These are phyloP conservation scores for Boletus semigastroideus DNA, from an alignment of 1,284 basidiomycete species.

Conservation along the genomic window DNA sequence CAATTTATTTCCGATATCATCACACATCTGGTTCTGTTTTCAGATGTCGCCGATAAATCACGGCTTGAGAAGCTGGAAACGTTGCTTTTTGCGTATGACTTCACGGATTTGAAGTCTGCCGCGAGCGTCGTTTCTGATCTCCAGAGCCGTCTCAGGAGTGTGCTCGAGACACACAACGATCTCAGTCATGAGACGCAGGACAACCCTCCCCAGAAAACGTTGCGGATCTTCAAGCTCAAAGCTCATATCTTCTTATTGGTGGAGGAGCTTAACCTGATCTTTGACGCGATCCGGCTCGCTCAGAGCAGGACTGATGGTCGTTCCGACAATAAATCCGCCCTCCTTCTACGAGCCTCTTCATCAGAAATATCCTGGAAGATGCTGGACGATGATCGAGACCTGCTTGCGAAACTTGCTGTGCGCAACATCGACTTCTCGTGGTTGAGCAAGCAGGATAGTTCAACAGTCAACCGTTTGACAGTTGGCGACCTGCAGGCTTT, in stretches of 20 bases:
- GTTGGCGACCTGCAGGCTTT: conserved; percentile 84
- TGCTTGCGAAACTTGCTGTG: conserved; percentile 87
- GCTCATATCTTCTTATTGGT: conserved; percentile 75
- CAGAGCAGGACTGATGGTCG: conserved; percentile 75
- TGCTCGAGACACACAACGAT: conserved; percentile 60
- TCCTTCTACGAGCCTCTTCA: conserved; percentile 81
- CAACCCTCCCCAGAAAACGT: conserved; percentile 44
- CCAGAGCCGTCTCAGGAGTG: conserved; percentile 73
- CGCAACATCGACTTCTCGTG: conserved; percentile 81
- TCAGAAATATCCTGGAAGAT: conserved; percentile 94
- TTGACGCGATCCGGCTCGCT: conserved; percentile 85
- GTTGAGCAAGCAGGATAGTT: conserved; percentile 88
- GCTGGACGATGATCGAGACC: conserved; percentile 73
- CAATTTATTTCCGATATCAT: conserved; percentile 87
- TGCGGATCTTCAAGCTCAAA: conserved; percentile 70
- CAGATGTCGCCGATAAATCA: conserved; percentile 81
- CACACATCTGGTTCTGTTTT: conserved; percentile 85
- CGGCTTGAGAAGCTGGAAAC: conserved; percentile 80
- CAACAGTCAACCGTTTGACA: conserved; percentile 77
- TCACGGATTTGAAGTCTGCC: conserved; percentile 73
- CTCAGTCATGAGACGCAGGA: conserved; percentile 43
- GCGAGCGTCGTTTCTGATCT: conserved; percentile 72
- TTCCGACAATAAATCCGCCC: conserved; percentile 77
- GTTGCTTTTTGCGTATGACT: conserved; percentile 89
- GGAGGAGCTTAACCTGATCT: conserved; percentile 84